These are phyloP conservation scores for Sporopachydermia cereana DNA, from an alignment of 1,139 yeast species.

Conservation along the genomic window DNA sequence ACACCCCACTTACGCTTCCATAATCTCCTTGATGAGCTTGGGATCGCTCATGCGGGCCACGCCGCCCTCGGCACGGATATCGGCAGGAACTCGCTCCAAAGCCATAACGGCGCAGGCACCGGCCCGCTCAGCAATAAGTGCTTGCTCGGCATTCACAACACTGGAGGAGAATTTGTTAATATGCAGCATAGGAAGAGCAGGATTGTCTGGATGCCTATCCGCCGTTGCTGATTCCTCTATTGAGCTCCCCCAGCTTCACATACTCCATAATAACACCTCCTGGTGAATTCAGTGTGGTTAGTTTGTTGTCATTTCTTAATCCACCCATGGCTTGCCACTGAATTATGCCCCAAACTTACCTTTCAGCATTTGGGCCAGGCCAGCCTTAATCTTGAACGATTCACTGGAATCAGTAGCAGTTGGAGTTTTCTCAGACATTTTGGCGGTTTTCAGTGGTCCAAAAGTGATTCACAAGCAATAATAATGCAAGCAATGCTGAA, in stretches of 20 bases:
- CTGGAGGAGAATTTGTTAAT: slow-evolving; percentile 22
- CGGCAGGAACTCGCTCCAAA: slow-evolving; percentile 77
- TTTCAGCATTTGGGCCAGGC: slow-evolving; percentile 81
- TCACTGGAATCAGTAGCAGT: slow-evolving; percentile 1
- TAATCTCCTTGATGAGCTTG: slow-evolving; percentile 63
- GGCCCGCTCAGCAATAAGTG: slow-evolving; percentile 63
- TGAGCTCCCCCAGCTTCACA: slow-evolving; percentile 6
- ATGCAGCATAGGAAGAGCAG: not conserved
- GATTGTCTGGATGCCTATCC: not conserved
- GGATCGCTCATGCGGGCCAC: slow-evolving; percentile 89
- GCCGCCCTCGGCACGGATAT: slow-evolving; percentile 72
- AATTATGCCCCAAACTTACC: slow-evolving; percentile 24
- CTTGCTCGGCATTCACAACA: slow-evolving; percentile 49
- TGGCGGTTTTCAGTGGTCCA: no score
- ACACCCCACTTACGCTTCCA: slow-evolving; percentile 33
- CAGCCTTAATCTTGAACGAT: slow-evolving; percentile 55
- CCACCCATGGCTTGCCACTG: not conserved
- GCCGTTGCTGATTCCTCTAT: not conserved
- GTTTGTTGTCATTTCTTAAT: not conserved
- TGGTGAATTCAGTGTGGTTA: slow-evolving; percentile 6
- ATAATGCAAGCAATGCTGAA: no score
- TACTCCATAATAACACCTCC: slow-evolving; percentile 50
- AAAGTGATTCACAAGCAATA: no score
- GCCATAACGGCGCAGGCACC: slow-evolving; percentile 95
- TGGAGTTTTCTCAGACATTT: no score